These are phyloP conservation scores for Scheffersomyces lignicola DNA, from an alignment of 1,139 yeast species.

Conservation along the genomic window DNA sequence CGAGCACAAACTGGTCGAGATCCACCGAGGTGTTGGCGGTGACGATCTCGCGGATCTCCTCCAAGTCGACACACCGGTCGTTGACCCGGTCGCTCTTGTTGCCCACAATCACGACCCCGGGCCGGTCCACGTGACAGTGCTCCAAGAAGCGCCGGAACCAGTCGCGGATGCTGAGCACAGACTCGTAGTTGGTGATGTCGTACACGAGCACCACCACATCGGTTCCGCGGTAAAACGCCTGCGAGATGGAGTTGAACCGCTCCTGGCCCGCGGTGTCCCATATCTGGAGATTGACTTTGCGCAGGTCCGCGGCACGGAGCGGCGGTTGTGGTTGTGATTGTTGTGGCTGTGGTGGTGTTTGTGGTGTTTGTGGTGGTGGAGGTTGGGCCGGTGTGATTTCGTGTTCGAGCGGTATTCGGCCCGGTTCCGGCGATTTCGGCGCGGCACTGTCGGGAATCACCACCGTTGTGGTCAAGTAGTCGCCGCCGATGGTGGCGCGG, in stretches of 20 bases:
- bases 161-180: constrained; percentile 48
- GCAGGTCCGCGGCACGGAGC: not conserved
- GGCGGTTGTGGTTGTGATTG: constrained; percentile 1
- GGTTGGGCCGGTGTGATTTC: constrained; percentile 1
- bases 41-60: constrained; percentile 43
- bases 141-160: constrained; percentile 55
- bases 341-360: not conserved
- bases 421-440: not conserved
- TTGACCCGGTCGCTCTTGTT: constrained; percentile 48
- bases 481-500: constrained; percentile 64
- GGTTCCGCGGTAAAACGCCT: constrained; percentile 61
- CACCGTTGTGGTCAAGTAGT: constrained; percentile 52
- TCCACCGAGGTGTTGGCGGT: constrained; percentile 25
- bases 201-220: constrained; percentile 59
- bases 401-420: not conserved
- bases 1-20: constrained; percentile 34
- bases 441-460: constrained; percentile 11
- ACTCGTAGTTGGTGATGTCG: constrained; percentile 57
- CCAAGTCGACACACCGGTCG: constrained; percentile 41
- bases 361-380: constrained; percentile 4
- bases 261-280: constrained; percentile 76
- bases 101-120: constrained; percentile 56
- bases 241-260: constrained; percentile 58
- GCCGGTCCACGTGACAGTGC: constrained; percentile 50
- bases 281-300: constrained; percentile 46